Evolutionary conservation across 768 basidiomycete species (phyloP).

Genomic region (Arthromyces matolae): DNA sequence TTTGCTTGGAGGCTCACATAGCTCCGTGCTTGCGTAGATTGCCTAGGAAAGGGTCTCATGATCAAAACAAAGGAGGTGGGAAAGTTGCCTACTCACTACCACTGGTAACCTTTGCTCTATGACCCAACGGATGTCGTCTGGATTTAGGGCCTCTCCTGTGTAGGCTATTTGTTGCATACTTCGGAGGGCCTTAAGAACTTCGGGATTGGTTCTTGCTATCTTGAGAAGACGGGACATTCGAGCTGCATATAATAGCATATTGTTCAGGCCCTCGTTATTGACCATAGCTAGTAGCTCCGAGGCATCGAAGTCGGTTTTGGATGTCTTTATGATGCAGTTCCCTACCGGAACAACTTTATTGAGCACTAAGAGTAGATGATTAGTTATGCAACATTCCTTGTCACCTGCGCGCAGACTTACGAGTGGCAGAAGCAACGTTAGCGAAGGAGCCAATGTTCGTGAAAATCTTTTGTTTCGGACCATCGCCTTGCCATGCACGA

Average conservation of each 20-base stretch:
- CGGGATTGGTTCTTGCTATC: constrained; percentile 1
- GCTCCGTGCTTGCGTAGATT: constrained; percentile 10
- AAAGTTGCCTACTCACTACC: not conserved
- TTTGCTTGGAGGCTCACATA: not conserved
- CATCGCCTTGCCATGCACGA: constrained; percentile 6
- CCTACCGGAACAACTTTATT: constrained; percentile 5
- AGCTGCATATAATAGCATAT: constrained; percentile 4
- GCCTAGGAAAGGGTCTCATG: constrained; percentile 2
- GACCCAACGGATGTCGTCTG: constrained; percentile 6
- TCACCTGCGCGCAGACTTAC: not conserved
- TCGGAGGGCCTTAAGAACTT: constrained; percentile 5
- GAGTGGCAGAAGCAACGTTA: constrained; percentile 5
- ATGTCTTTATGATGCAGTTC: constrained; percentile 7
- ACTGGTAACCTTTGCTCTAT: constrained; percentile 7
- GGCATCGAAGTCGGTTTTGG: constrained; percentile 10
- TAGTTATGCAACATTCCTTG: not conserved
- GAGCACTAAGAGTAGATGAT: not conserved
- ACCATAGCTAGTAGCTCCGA: constrained; percentile 11
- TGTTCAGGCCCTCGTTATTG: constrained; percentile 4
- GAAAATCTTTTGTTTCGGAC: constrained; percentile 4
- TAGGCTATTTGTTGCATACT: constrained; percentile 10
- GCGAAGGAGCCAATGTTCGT: constrained; percentile 11
- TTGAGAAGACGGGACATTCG: constrained; percentile 3
- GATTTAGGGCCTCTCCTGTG: constrained; percentile 9
- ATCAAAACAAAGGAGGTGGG: not conserved